Percentiles rank a stretch among this genome's conserved stretches.
Evolutionary conservation across 805 yeast genomes (phyloP).

Genomic region (Saccharomycopsis amapae): DNA sequence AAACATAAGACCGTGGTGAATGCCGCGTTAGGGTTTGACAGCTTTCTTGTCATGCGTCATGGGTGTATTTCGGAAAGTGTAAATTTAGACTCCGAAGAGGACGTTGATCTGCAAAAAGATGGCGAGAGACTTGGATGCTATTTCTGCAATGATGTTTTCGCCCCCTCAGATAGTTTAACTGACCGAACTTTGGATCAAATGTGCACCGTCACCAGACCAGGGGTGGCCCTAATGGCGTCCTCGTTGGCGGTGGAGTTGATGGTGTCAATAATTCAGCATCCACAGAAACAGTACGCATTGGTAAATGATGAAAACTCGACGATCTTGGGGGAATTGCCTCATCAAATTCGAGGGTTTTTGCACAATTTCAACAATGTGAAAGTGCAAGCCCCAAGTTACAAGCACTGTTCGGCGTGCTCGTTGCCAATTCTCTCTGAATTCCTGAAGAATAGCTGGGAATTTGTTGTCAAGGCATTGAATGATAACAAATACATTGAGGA

Average conservation of each 20-base stretch:
- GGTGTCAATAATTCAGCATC: constrained; percentile 67
- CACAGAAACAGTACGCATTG: constrained; percentile 39
- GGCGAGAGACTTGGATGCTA: constrained; percentile 75
- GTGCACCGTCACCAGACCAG: constrained; percentile 98
- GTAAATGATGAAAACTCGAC: constrained; percentile 21
- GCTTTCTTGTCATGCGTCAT: constrained; percentile 90
- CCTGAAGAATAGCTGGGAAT: constrained; percentile 63
- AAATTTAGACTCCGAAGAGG: constrained; percentile 5
- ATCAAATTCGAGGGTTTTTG: constrained; percentile 85
- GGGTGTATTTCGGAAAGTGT: constrained; percentile 40
- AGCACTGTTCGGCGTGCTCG: constrained; percentile 85
- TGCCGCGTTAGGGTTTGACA: constrained; percentile 93
- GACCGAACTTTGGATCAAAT: constrained; percentile 92
- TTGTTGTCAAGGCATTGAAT: constrained; percentile 63
- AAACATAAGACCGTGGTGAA: constrained; percentile 70
- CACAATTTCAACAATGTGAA: constrained; percentile 56
- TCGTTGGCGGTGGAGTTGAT: constrained; percentile 80
- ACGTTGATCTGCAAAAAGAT: background rate
- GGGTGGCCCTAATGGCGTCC: constrained; percentile 84
- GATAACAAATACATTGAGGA: constrained; percentile 64
- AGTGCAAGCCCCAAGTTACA: constrained; percentile 64
- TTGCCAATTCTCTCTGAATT: constrained; percentile 46
- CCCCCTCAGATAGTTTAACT: constrained; percentile 82
- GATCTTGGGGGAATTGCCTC: constrained; percentile 69
- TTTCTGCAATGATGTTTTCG: constrained; percentile 92